These are phyloP conservation scores for Aspergillus nanangensis DNA, from an alignment of 495 filamentous ascomycete genomes.

Conservation along the genomic window DNA sequence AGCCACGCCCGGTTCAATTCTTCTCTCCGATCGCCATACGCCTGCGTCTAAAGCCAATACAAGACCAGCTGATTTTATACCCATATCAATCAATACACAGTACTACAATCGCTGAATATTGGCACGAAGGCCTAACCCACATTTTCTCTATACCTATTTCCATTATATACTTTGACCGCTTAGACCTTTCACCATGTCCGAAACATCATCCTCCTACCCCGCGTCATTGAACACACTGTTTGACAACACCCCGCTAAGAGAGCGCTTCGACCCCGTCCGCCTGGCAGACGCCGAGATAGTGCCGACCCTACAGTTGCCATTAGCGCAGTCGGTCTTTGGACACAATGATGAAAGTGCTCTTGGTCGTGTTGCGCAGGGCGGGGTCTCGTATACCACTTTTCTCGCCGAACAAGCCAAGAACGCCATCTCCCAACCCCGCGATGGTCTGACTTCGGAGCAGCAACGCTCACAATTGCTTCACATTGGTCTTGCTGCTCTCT, in stretches of 20 bases:
- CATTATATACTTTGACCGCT: no score
- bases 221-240: constrained; percentile 32
- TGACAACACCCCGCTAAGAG: constrained; percentile 22
- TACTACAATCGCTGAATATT: no score
- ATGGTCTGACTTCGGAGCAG: constrained; percentile 26
- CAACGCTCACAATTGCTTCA: constrained; percentile 43
- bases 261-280: constrained; percentile 33
- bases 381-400: constrained; percentile 34
- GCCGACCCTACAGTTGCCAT: constrained; percentile 32
- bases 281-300: constrained; percentile 31
- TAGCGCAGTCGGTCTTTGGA: constrained; percentile 34
- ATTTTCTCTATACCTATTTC: no score
- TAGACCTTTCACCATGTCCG: constrained; percentile 33
- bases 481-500: constrained; percentile 67
- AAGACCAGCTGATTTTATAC: no score
- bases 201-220: constrained; percentile 18
- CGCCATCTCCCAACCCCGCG: not conserved
- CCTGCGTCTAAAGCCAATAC: no score
- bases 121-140: no score
- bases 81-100: no score
- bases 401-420: constrained; percentile 25
- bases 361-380: constrained; percentile 20
- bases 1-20: no score
- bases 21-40: no score
- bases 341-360: constrained; percentile 22